Percentiles rank a stretch among this genome's conserved stretches.
phyloP scores from a whole-genome alignment of 2,329 filamentous ascomycete species.

The Zymoseptoria pseudotritici region DNA sequence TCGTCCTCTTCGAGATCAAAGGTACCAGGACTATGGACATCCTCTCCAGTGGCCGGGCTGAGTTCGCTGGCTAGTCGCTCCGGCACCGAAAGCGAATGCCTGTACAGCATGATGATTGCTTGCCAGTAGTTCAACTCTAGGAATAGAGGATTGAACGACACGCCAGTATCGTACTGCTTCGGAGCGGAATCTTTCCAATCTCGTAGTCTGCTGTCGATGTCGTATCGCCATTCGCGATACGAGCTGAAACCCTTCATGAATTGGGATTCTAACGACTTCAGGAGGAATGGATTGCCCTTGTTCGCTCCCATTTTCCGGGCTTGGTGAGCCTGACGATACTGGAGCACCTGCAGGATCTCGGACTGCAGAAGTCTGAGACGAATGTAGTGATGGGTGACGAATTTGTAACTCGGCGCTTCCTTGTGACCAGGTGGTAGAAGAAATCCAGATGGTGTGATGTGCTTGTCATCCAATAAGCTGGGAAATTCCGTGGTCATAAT shows the following conservation, averaged over 20 bases:
- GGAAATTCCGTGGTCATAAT: conserved; percentile 94
- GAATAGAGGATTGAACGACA: conserved; percentile 83
- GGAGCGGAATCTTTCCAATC: conserved; percentile 85
- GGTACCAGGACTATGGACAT: conserved; percentile 48
- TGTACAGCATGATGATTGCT: conserved; percentile 89
- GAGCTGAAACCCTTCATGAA: conserved; percentile 78
- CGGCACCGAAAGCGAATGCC: conserved; percentile 74
- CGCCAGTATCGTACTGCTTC: conserved; percentile 69
- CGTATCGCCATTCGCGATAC: conserved; percentile 79
- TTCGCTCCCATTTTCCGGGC: conserved; percentile 61
- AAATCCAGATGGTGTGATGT: conserved; percentile 75
- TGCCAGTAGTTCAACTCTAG: conserved; percentile 97
- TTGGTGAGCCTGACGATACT: conserved; percentile 81
- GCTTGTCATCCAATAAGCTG: conserved; percentile 77
- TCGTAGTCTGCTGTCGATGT: conserved; percentile 74
- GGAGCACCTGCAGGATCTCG: conserved; percentile 87
- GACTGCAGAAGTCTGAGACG: conserved; percentile 82
- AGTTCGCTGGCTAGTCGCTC: conserved; percentile 76
- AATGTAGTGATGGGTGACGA: conserved; percentile 87
- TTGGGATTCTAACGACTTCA: conserved; percentile 70
- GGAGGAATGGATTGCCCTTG: conserved; percentile 63
- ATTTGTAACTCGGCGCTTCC: conserved; percentile 67
- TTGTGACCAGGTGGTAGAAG: conserved; percentile 49
- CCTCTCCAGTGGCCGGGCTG: conserved; percentile 45
- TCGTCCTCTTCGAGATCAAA: conserved; percentile 59